A percentile compares a stretch with the other conserved stretches of the same genome.
phyloP scores from a whole-genome alignment of 2,329 filamentous ascomycete species.

The Aspergillus sp. region DNA sequence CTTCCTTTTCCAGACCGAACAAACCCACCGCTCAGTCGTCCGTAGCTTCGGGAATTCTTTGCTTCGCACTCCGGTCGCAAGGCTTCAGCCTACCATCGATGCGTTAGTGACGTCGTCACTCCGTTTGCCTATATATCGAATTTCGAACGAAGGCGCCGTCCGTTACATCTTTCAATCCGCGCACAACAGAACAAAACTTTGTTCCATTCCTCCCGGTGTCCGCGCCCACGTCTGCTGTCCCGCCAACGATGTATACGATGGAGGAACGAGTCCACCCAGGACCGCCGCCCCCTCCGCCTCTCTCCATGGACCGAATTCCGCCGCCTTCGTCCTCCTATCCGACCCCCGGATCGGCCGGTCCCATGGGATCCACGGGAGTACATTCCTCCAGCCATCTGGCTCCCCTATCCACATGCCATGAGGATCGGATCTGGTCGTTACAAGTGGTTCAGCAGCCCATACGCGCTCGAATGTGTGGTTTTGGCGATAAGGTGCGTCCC shows the following conservation, averaged over 20 bases:
- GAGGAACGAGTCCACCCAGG: conserved; percentile 37
- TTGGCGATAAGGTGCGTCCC: conserved; percentile 82
- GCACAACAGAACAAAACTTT: no score
- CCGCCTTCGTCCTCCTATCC: conserved; percentile 35
- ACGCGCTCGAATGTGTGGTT: conserved; percentile 96
- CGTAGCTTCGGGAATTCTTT: no score
- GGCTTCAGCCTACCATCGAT: no score
- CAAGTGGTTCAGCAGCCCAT: conserved; percentile 86
- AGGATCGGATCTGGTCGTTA: conserved; percentile 57
- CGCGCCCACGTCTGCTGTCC: conserved; percentile 16
- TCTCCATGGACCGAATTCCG: conserved; percentile 42
- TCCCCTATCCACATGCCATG: conserved; percentile 40
- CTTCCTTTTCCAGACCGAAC: not conserved
- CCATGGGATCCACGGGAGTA: conserved; percentile 30
- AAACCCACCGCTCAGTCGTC: not conserved
- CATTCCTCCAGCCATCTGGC: conserved; percentile 35
- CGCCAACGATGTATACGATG: conserved; percentile 34
- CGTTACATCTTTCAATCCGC: no score
- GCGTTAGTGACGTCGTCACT: no score
- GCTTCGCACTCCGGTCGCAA: no score
- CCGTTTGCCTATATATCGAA: no score
- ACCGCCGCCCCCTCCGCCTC: conserved; percentile 35
- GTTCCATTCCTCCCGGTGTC: not conserved
- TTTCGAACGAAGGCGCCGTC: no score
- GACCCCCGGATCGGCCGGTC: conserved; percentile 31